Evolutionary conservation across 164 flowering plant genomes (phyloP).

Genomic region (Chloranthus sessilifolius): DNA sequence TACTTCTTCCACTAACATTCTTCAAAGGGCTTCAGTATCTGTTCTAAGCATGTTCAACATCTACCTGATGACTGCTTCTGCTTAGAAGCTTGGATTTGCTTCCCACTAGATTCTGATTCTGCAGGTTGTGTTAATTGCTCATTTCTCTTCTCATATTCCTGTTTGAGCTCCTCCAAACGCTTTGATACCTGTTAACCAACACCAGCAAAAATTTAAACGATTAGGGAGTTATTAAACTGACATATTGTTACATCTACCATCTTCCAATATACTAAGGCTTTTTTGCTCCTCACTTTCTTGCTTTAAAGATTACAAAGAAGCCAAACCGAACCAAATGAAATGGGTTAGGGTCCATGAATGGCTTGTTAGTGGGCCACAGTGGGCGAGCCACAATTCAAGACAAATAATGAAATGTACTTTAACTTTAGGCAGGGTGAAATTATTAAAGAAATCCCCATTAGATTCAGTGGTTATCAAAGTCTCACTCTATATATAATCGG

Average conservation of each 20-base stretch:
- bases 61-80: conserved; percentile 4
- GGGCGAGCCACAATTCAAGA: no score
- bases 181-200: conserved; percentile 19
- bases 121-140: conserved; percentile 9
- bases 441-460: no score
- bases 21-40: no score
- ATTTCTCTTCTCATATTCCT: conserved; percentile 19
- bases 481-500: no score
- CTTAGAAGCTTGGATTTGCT: conserved; percentile 9
- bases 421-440: no score
- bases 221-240: background rate
- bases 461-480: no score
- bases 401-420: no score
- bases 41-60: conserved; percentile 5
- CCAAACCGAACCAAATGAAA: background rate
- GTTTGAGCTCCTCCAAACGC: conserved; percentile 28
- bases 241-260: background rate
- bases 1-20: no score
- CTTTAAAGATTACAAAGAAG: background rate
- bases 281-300: background rate
- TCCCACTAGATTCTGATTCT: conserved; percentile 20
- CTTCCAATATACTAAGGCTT: background rate
- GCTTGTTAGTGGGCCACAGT: background rate
- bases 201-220: background rate
- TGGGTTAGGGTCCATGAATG: background rate